phyloP scores from a whole-genome alignment of 768 basidiomycete species.

The Auricularia auricula-judae region DNA sequence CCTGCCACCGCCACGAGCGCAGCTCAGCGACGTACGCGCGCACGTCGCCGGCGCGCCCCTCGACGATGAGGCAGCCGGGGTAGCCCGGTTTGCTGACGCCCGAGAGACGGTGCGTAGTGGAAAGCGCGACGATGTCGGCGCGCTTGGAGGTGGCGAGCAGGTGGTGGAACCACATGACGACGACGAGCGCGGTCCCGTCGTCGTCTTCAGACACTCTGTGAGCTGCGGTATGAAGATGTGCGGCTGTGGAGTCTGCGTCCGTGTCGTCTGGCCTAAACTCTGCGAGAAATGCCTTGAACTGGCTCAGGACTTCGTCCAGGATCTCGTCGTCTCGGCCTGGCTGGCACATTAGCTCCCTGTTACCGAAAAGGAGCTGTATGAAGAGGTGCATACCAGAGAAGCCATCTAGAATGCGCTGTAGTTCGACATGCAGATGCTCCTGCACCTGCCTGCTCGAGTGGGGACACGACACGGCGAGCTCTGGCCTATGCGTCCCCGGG shows the following conservation, averaged over 20 bases:
- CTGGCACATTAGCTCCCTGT: not conserved
- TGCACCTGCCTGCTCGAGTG: not conserved
- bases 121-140: not conserved
- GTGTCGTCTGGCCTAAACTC: not conserved
- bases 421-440: not conserved
- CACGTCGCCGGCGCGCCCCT: not conserved
- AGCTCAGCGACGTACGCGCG: not conserved
- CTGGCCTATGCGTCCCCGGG: not conserved
- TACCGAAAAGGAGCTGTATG: not conserved
- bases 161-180: not conserved
- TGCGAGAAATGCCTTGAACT: not conserved
- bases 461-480: not conserved
- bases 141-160: not conserved
- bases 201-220: not conserved
- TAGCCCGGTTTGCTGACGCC: not conserved
- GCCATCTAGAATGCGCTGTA: not conserved
- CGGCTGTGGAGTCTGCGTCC: not conserved
- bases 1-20: conserved; percentile 1
- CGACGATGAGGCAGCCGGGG: not conserved
- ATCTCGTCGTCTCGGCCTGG: not conserved
- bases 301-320: not conserved
- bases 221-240: no score
- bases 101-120: not conserved
- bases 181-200: not conserved
- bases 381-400: not conserved